A percentile compares a stretch with the other conserved stretches of the same genome.
phyloP scores from a whole-genome alignment of 2,329 filamentous ascomycete genomes.

The Botrytis medusae region DNA sequence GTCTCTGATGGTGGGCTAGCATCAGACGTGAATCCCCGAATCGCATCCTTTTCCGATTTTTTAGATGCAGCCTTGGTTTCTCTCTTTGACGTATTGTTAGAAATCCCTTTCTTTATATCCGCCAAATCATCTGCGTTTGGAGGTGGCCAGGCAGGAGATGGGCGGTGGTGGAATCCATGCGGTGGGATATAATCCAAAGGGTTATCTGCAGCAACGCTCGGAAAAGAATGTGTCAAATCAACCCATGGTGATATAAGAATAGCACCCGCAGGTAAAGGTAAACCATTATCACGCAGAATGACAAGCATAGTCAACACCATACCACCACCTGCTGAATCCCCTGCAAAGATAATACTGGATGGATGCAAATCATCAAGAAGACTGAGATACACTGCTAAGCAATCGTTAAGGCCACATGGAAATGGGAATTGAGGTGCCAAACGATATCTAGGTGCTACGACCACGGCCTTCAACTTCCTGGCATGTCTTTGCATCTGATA shows the following conservation, averaged over 20 bases:
- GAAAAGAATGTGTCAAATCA: conserved; percentile 92
- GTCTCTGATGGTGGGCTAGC: conserved; percentile 32
- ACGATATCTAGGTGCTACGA: conserved; percentile 63
- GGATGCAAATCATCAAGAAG: conserved; percentile 75
- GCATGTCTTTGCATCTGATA: conserved; percentile 98
- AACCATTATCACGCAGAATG: conserved; percentile 74
- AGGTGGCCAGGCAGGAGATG: conserved; percentile 88
- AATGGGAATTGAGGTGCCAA: conserved; percentile 94
- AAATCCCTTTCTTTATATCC: conserved; percentile 47
- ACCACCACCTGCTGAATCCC: conserved; percentile 90
- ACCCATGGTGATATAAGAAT: conserved; percentile 95
- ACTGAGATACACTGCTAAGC: conserved; percentile 81
- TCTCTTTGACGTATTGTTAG: conserved; percentile 53
- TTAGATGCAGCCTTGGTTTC: conserved; percentile 31
- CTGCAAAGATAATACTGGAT: conserved; percentile 79
- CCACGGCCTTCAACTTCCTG: conserved; percentile 51
- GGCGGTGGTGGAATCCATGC: conserved; percentile 86
- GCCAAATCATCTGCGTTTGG: conserved; percentile 74
- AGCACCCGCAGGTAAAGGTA: conserved; percentile 84
- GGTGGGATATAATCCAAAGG: conserved; percentile 84
- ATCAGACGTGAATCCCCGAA: conserved; percentile 41
- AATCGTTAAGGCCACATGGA: conserved; percentile 88
- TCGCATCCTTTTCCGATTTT: conserved; percentile 41
- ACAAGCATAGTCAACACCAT: conserved; percentile 83
- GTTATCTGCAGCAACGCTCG: conserved; percentile 73